A percentile compares a stretch with the other conserved stretches of the same genome.
These are phyloP conservation scores for Galerina marginata DNA, from an alignment of 768 basidiomycete genomes.

Conservation along the genomic window DNA sequence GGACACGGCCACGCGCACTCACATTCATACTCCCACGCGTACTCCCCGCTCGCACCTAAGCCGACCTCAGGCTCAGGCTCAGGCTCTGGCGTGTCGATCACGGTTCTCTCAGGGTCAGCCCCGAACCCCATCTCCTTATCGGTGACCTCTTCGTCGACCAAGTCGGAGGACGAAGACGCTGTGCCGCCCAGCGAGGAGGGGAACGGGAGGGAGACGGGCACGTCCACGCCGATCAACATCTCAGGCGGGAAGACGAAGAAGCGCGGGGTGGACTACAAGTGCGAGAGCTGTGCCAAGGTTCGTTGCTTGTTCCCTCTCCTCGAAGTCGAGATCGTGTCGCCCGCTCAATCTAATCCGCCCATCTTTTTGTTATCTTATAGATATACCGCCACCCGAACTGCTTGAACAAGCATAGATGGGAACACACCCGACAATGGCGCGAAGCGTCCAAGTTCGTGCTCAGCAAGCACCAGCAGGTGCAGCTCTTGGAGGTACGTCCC, in stretches of 20 bases:
- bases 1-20: conserved; percentile 4
- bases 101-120: conserved; percentile 17
- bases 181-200: neutral
- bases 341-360: neutral
- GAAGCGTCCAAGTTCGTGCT: conserved; percentile 88
- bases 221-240: conserved; percentile 43
- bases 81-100: conserved; percentile 20
- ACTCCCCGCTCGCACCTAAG: conserved; percentile 16
- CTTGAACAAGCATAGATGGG: conserved; percentile 97
- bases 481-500: conserved; percentile 82
- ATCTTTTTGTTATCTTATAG: conserved; percentile 37
- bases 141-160: conserved; percentile 5
- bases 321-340: neutral
- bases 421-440: conserved; percentile 95
- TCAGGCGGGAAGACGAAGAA: conserved; percentile 60
- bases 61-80: conserved; percentile 3
- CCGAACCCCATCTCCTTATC: conserved; percentile 14
- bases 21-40: conserved; percentile 7
- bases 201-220: conserved; percentile 8
- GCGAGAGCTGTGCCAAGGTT: conserved; percentile 95
- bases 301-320: neutral
- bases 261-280: conserved; percentile 85
- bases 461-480: conserved; percentile 97
- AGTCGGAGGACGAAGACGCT: conserved; percentile 1
- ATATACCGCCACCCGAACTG: conserved; percentile 93